phyloP scores from a whole-genome alignment of 805 yeast genomes.

The Saccharomyces cerevisiae region DNA sequence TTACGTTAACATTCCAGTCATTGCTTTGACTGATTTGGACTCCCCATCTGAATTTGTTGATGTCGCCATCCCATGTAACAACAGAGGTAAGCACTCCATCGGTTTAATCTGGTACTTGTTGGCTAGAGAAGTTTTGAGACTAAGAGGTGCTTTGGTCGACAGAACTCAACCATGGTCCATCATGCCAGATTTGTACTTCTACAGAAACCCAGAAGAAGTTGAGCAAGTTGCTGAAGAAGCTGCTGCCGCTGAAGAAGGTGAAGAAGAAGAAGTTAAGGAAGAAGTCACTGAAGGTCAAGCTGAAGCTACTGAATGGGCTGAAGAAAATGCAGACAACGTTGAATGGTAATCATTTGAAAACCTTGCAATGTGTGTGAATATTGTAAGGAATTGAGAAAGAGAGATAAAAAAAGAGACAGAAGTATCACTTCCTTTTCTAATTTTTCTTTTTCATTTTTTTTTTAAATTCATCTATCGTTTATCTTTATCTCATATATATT shows the following conservation, averaged over 20 bases:
- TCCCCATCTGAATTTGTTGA: conserved; percentile 96
- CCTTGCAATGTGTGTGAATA: background rate
- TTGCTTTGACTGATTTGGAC: conserved; percentile 94
- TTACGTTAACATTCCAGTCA: conserved; percentile 98
- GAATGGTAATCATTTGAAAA: conserved; percentile 10
- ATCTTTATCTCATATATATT: background rate
- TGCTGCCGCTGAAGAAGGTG: conserved; percentile 58
- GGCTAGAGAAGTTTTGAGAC: conserved; percentile 96
- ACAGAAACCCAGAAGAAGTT: conserved; percentile 99
- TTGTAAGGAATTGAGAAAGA: background rate
- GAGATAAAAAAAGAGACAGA: background rate
- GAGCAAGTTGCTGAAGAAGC: conserved; percentile 62
- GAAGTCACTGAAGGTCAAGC: conserved; percentile 61
- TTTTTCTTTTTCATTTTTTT: background rate
- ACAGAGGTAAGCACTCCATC: conserved; percentile 98
- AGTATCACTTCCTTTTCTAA: background rate
- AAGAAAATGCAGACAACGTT: conserved; percentile 28
- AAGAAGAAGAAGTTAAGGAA: conserved; percentile 62
- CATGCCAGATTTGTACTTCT: conserved; percentile 99
- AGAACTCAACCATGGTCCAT: conserved; percentile 93
- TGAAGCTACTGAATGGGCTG: conserved; percentile 52
- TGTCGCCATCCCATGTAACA: conserved; percentile 98
- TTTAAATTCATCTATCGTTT: background rate
- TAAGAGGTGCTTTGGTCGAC: conserved; percentile 91
- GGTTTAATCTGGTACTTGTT: conserved; percentile 98